A percentile compares a stretch with the other conserved stretches of the same genome.
phyloP scores from a whole-genome alignment of 257 asterid genomes.

The Lithospermum erythrorhizon region DNA sequence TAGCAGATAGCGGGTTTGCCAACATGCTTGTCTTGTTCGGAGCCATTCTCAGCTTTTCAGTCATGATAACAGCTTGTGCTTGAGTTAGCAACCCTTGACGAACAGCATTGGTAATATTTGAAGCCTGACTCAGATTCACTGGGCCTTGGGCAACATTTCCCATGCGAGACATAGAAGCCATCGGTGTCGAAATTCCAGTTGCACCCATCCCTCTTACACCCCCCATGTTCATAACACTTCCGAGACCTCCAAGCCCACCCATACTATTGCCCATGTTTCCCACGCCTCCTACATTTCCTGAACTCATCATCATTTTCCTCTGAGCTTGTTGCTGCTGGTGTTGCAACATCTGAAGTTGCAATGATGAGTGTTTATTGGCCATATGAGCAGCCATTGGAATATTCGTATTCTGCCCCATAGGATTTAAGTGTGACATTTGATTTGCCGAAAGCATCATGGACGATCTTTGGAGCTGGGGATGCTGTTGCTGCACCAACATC shows the following conservation, averaged over 20 bases:
- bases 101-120: conserved; percentile 40
- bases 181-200: conserved; percentile 56
- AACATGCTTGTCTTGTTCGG: conserved; percentile 38
- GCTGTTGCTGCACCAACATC: conserved; percentile 31
- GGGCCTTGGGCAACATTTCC: conserved; percentile 54
- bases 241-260: conserved; percentile 67
- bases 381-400: conserved; percentile 53
- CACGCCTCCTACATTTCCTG: conserved; percentile 56
- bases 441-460: conserved; percentile 55
- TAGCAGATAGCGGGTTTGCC: conserved; percentile 41
- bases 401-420: conserved; percentile 50
- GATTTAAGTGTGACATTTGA: conserved; percentile 55
- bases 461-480: conserved; percentile 72
- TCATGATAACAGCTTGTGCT: conserved; percentile 20
- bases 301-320: conserved; percentile 69
- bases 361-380: conserved; percentile 37
- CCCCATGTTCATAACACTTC: conserved; percentile 63
- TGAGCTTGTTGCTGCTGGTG: conserved; percentile 47
- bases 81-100: conserved; percentile 41
- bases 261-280: conserved; percentile 60
- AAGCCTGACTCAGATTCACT: conserved; percentile 45
- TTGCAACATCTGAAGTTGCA: conserved; percentile 65
- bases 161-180: conserved; percentile 55
- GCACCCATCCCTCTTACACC: conserved; percentile 69
- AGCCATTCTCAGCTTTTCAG: conserved; percentile 32